Evolutionary conservation across 1,139 yeast species (phyloP), one percentile per base, ranked within the genome.

Genomic region (Arxiozyma slooffiae): DNA sequence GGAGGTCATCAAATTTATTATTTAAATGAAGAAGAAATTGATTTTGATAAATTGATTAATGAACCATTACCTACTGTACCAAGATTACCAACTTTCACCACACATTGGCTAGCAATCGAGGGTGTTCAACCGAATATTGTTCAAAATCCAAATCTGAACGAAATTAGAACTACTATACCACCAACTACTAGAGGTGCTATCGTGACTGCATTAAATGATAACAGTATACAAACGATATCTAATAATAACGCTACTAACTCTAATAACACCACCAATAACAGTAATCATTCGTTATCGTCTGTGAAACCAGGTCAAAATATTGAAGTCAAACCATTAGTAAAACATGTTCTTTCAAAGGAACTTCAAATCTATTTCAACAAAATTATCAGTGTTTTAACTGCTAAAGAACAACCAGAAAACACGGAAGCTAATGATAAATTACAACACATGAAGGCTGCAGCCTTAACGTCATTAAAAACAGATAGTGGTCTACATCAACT

Each of bases 111-210:
- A 41, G 97, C 98, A 0, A 87, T 94, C 52, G 99, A 94, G 69
- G 99, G 99, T 50, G 96, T 94, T 4, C 99, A 94, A 65, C 98
- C 99, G 1, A 85, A 94, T 49, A 92, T 94, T 52, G 95, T 97
- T 1, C 98, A 94, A 69, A 94, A 94, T 69, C 99, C 99, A 38
- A 79, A 85, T 44, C 80, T 90, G 23, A 76, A 82, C 42, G 95
- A 85, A 59, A 80, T 85, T 51, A 81, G 80, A 62, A 74, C 75
- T 49, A 66, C 83, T 23, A 82, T 86, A 41, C 85, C 68, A 22
- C 70, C 90, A 1, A 72, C 79, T 18, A 75, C 79, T 42, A 73
- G 94, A 61, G 94, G 94, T 44, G 86, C 90, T 6, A 80, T 85
- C 57, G 76, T 77, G 6, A 76, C 78, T 16, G 69, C 71, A 2